Conservation (phyloP, 2,329 filamentous ascomycete species). For the Pseudogymnoascus sp. region DNA sequence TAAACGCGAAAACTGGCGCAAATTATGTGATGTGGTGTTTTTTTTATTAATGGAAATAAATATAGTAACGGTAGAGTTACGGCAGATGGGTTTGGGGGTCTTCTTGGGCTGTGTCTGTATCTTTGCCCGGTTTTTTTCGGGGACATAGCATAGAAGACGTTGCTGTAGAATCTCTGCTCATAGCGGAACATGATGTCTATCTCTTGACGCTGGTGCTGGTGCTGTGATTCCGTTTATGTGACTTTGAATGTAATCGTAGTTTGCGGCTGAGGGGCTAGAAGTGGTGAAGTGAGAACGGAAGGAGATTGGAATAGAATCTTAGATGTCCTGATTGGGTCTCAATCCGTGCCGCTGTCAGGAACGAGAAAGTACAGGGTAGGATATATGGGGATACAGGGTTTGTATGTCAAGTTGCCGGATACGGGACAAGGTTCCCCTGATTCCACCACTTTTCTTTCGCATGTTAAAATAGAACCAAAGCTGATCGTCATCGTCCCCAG, state of each 20-base stretch:
- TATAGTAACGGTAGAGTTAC: not conserved
- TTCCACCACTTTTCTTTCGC: not conserved
- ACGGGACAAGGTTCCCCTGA: not conserved
- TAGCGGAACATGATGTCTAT: not conserved
- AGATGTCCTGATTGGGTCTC: not conserved
- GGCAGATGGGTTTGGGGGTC: not conserved
- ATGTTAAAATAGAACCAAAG: not conserved
- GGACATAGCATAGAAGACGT: not conserved
- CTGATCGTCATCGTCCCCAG: not conserved
- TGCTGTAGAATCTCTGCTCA: constrained; percentile 1
- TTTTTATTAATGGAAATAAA: constrained; percentile 2
- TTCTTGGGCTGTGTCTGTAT: not conserved
- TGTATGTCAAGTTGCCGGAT: not conserved
- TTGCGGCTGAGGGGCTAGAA: not conserved
- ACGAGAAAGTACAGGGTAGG: not conserved
- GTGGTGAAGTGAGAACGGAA: not conserved
- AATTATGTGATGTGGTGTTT: not conserved
- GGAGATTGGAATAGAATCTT: not conserved
- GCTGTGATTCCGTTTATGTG: not conserved
- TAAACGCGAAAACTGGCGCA: constrained; percentile 1
- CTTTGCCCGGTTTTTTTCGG: not conserved
- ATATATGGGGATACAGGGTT: not conserved
- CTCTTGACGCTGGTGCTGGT: not conserved
- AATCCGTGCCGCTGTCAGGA: not conserved
- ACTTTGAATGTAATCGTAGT: not conserved